phyloP scores from a whole-genome alignment of 306 rosid genomes.

The Acacia melanoxylon region DNA sequence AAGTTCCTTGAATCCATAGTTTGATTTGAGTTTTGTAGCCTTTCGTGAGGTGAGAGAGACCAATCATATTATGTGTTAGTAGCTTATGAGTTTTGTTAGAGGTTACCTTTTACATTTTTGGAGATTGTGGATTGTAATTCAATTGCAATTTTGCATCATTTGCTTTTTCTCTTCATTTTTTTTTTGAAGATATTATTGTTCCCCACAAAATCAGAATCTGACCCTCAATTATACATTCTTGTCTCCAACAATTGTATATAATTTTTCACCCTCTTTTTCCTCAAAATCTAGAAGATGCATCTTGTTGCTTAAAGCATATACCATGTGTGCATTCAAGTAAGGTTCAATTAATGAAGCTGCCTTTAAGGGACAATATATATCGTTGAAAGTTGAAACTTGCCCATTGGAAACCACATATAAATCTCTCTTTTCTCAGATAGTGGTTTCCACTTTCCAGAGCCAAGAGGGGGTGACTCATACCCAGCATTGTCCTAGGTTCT shows the following conservation, averaged over 20 bases:
- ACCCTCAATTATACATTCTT: constrained; percentile 34
- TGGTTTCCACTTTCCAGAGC: constrained; percentile 45
- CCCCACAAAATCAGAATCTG: constrained; percentile 43
- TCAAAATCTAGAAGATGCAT: constrained; percentile 43
- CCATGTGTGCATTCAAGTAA: constrained; percentile 44
- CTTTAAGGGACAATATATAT: constrained; percentile 23
- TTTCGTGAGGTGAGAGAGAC: no score
- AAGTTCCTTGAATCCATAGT: no score
- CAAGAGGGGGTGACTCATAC: constrained; percentile 17
- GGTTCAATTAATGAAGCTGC: constrained; percentile 52
- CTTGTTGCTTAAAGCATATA: constrained; percentile 52
- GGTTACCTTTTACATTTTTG: no score
- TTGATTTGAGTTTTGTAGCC: no score
- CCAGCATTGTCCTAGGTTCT: constrained; percentile 31
- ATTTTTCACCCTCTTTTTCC: constrained; percentile 28
- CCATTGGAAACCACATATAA: constrained; percentile 20
- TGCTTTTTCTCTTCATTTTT: constrained; percentile 24
- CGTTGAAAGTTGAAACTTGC: constrained; percentile 31
- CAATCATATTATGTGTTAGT: no score
- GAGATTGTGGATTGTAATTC: background rate
- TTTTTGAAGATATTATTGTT: constrained; percentile 15
- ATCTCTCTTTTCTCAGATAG: constrained; percentile 26
- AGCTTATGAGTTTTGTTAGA: no score
- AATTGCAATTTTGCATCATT: constrained; percentile 4
- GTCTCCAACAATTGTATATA: constrained; percentile 24